These are phyloP conservation scores for Warburgia ugandensis DNA, from an alignment of 164 flowering plant species.

Conservation along the genomic window DNA sequence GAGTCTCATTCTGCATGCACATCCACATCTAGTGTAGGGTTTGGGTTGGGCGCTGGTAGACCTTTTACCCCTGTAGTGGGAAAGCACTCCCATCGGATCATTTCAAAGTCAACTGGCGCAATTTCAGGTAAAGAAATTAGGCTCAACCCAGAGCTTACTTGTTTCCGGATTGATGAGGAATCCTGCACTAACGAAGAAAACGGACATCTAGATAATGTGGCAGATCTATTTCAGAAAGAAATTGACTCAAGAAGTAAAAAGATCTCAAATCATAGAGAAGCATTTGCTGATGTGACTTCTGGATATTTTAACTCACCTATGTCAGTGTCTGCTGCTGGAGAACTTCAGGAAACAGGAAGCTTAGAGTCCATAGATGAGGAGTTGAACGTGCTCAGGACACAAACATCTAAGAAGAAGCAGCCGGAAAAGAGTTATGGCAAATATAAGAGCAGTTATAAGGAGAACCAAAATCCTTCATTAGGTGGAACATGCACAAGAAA, in stretches of 20 bases:
- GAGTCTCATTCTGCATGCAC: no score
- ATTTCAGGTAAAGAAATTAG: conserved; percentile 44
- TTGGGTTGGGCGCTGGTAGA: conserved; percentile 24
- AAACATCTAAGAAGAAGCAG: conserved; percentile 20
- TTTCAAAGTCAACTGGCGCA: conserved; percentile 25
- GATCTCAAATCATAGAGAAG: conserved; percentile 28
- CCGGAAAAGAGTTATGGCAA: conserved; percentile 16
- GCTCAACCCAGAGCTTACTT: conserved; percentile 54
- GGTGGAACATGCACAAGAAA: conserved; percentile 29
- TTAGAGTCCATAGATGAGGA: conserved; percentile 35
- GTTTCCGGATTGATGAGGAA: conserved; percentile 66
- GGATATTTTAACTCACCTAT: conserved; percentile 18
- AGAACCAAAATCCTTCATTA: conserved; percentile 27
- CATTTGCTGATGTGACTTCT: conserved; percentile 37
- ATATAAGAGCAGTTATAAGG: conserved; percentile 29
- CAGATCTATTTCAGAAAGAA: conserved; percentile 25
- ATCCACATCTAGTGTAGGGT: conserved; percentile 34
- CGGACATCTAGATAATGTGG: conserved; percentile 30
- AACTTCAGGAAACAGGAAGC: conserved; percentile 28
- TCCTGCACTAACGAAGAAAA: conserved; percentile 51
- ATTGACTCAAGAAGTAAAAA: conserved; percentile 11
- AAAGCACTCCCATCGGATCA: conserved; percentile 48
- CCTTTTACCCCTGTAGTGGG: conserved; percentile 48
- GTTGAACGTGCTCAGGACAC: conserved; percentile 19
- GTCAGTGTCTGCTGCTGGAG: conserved; percentile 27